phyloP scores from a whole-genome alignment of 169 alveolate species.

The Plasmodium billcollinsi region DNA sequence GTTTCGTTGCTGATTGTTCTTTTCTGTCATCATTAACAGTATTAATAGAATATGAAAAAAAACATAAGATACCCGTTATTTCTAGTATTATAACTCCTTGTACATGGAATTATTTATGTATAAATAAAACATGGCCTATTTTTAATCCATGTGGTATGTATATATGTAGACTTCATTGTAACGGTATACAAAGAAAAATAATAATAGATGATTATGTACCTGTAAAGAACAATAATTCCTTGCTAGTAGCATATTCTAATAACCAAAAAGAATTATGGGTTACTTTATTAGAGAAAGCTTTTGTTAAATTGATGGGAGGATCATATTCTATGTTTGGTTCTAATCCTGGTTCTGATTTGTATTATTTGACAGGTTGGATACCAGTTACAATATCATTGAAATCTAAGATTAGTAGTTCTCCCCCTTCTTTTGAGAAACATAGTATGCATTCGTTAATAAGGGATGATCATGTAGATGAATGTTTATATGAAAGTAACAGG shows the following conservation, averaged over 20 bases:
- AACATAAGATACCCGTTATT: slow-evolving; percentile 85
- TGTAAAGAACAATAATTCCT: slow-evolving; percentile 80
- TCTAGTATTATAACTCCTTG: slow-evolving; percentile 75
- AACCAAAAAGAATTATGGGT: slow-evolving; percentile 92
- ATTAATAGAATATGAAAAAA: slow-evolving; percentile 91
- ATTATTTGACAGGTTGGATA: slow-evolving; percentile 94
- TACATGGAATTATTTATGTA: slow-evolving; percentile 23
- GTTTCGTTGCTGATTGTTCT: slow-evolving; percentile 95
- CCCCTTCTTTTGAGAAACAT: slow-evolving; percentile 71
- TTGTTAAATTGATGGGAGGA: slow-evolving; percentile 92
- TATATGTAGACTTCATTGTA: slow-evolving; percentile 90
- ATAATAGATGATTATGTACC: slow-evolving; percentile 95
- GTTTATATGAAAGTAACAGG: too few species aligned
- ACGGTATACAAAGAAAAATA: slow-evolving; percentile 93
- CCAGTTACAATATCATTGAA: slow-evolving; percentile 92
- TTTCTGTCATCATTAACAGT: slow-evolving; percentile 92
- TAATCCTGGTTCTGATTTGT: slow-evolving; percentile 94
- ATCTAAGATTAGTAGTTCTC: slow-evolving; percentile 79
- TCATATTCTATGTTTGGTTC: slow-evolving; percentile 93
- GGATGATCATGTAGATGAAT: too few species aligned
- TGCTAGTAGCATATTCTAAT: slow-evolving; percentile 92
- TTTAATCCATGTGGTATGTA: slow-evolving; percentile 89
- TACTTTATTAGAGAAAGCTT: slow-evolving; percentile 94
- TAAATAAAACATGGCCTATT: slow-evolving; percentile 75
- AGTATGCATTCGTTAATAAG: slow-evolving; percentile 32